These are phyloP conservation scores for Trifolium subterraneum DNA, from an alignment of 306 rosid genomes.

Conservation along the genomic window DNA sequence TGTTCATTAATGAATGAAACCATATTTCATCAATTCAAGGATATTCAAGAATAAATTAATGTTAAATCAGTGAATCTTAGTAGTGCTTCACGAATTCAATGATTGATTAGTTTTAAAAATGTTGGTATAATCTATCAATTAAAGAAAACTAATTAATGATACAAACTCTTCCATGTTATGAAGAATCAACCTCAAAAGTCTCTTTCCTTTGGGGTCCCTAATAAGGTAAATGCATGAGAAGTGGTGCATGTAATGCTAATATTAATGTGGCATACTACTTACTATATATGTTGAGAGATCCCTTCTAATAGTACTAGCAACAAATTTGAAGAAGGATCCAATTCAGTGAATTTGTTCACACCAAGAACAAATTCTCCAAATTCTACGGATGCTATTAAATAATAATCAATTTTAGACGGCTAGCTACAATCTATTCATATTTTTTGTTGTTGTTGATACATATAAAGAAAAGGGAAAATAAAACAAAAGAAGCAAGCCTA, in stretches of 20 bases:
- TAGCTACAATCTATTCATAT: background rate
- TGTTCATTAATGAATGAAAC: too few relatives aligned
- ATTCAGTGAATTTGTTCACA: conserved; percentile 1
- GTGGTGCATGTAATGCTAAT: background rate
- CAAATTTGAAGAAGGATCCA: background rate
- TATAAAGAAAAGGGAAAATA: too few relatives aligned
- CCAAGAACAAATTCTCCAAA: conserved; percentile 15
- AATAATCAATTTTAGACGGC: background rate
- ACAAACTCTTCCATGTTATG: background rate
- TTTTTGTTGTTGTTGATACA: background rate
- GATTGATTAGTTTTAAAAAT: conserved; percentile 1
- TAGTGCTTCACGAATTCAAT: background rate
- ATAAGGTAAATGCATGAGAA: conserved; percentile 21
- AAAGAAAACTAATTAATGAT: background rate
- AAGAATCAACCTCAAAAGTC: background rate
- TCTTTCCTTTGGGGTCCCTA: background rate
- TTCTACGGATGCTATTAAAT: background rate
- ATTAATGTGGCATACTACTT: too few relatives aligned
- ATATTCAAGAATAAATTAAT: too few relatives aligned
- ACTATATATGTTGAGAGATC: too few relatives aligned
- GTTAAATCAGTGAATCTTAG: background rate
- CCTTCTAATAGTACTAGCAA: background rate
- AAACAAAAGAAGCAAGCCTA: too few relatives aligned
- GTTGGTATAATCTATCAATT: background rate
- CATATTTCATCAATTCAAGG: too few relatives aligned